Evolutionary conservation across 495 filamentous ascomycete species (phyloP), one percentile per base, ranked within the genome.

Genomic region (Hyaloscypha bicolor): DNA sequence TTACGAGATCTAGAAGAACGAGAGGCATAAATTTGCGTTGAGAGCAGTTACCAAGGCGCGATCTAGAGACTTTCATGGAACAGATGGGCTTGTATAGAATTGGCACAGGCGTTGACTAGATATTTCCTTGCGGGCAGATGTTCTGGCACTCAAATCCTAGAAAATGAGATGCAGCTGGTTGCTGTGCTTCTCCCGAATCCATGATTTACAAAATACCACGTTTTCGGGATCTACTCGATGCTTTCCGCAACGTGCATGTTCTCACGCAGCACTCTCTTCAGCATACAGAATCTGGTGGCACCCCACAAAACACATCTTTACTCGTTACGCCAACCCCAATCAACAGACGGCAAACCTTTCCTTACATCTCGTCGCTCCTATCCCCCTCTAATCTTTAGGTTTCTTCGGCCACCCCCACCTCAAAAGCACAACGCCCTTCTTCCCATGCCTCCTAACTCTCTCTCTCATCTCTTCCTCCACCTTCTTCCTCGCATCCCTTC

Each of bases 1-100:
- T 32, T 67, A 6, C 31, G 61, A 53, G 69, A 62, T 16, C 48
- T 68, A 21, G 65, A 63, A 37, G 63, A 65, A 30, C 55, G 65
- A 53, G 69, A 71, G 21, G 69, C 56, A 12, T 69, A 62, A 53
- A 25, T 61, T 61, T 21, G 3, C 25, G 9, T 48, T 4, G 16
- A 48, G 9, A 19, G 16, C 16, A 12, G 4, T 3, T 19, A 19
- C 16, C 11, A 48, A 48, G 16, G 16, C 42, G 16, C 16, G 42
- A 48, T 48, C 16, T 48, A 48, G 42, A 16, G 9, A 4, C 4
- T 39, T 6, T 21, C 31, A 25, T 29, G 2, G 53, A 32, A 25
- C 30, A 56, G 53, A 29, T 12, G 53, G 4, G 53, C 59, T 25
- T 45, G 35, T 62, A 48, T 48, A 48, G 42, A 48, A 16, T 48